Evolutionary conservation across 1,284 basidiomycete genomes (phyloP).

Genomic region (Cystobasidium slooffiae): DNA sequence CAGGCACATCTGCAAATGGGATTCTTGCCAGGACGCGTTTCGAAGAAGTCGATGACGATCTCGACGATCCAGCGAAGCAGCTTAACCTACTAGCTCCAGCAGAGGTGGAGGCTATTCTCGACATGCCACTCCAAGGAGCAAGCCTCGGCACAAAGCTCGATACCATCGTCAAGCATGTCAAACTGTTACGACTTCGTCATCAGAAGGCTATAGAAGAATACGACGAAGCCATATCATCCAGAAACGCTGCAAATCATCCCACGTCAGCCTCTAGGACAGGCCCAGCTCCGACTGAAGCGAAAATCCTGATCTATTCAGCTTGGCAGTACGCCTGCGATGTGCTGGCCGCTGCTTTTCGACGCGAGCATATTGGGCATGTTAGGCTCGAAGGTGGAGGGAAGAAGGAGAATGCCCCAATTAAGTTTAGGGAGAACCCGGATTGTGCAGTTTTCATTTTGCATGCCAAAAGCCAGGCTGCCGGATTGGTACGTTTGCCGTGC

Average conservation of each 20-base stretch:
- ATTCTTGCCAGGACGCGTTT: too few species aligned
- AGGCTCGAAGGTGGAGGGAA: constrained; percentile 46
- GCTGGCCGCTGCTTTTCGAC: constrained; percentile 45
- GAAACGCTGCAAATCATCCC: background rate
- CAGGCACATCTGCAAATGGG: too few species aligned
- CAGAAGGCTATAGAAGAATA: constrained; percentile 11
- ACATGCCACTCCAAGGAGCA: constrained; percentile 9
- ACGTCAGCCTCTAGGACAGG: background rate
- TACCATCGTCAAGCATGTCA: constrained; percentile 49
- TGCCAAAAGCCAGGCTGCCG: constrained; percentile 50
- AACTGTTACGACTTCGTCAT: constrained; percentile 41
- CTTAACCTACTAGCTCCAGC: constrained; percentile 39
- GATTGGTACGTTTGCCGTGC: constrained; percentile 25
- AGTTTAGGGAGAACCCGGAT: constrained; percentile 49
- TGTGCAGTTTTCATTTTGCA: constrained; percentile 51
- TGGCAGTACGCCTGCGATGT: constrained; percentile 49
- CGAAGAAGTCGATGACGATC: background rate
- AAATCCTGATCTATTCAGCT: constrained; percentile 50
- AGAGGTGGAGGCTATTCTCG: constrained; percentile 32
- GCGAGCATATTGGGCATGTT: constrained; percentile 48
- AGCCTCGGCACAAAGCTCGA: constrained; percentile 48
- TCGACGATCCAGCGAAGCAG: constrained; percentile 24
- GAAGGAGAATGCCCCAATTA: constrained; percentile 49
- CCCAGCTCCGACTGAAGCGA: constrained; percentile 43
- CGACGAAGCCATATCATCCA: constrained; percentile 7